Evolutionary conservation across 1,139 yeast genomes (phyloP), one percentile per base, ranked within the genome.

Genomic region (Geotrichum armillariae): DNA sequence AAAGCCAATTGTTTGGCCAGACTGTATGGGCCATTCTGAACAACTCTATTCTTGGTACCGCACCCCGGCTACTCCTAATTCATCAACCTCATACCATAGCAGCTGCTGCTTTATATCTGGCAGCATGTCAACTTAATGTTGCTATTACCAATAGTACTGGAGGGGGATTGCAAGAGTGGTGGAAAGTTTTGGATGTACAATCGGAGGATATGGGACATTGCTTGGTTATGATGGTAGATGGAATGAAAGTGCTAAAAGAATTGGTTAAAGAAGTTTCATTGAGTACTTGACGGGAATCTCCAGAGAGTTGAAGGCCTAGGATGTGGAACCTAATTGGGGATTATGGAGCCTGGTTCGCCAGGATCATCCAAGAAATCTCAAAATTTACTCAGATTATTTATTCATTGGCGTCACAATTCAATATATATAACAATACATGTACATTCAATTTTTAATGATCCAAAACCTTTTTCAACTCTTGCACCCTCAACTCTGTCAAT

Each of bases 401-500:
- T n/a, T n/a, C n/a, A n/a, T n/a, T n/a, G n/a, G n/a, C n/a, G n/a
- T n/a, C n/a, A n/a, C n/a, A n/a, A n/a, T n/a, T n/a, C n/a, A n/a
- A n/a, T n/a, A n/a, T n/a, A n/a, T n/a, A n/a, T n/a, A n/a, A n/a
- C n/a, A n/a, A n/a, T 23, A 39, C 6, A 25, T 11, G 14, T 23
- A n/a, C 20, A 25, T 25, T 25, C 11, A 7, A 11, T 25, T 25
- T 25, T 7, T 7, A 25, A 11, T 25, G 29, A 4, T 34, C 49
- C 29, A 40, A 20, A 3, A 37, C 43, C 25, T 36, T 32, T 27
- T 71, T 72, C 58, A 76, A 59, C 40, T 71, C 69, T 22, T 72
- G 71, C 47, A 82, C 63, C 56, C 80, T 76, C 54, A 71, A 50
- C 60, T 80, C 83, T 0, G 86, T 79, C 47, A 82, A 63, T 48